Base-by-base conservation (phyloP, 768 basidiomycete species). In the Rhodotorula sphaerocarpa region DNA sequence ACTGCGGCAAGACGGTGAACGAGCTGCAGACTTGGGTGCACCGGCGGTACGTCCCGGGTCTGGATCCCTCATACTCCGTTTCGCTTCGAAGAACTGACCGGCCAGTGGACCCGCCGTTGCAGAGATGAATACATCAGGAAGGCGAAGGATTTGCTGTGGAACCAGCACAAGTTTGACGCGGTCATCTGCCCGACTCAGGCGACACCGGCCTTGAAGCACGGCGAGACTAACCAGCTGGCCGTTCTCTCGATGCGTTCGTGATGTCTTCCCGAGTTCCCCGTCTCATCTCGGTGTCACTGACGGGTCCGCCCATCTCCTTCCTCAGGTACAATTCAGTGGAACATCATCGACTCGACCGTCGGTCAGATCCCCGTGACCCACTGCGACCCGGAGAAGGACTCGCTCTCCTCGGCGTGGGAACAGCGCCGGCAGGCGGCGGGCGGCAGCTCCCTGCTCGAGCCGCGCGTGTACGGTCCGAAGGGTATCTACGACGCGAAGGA, bases 101-200 rank as follows among this genome's bases (percentile, higher is more conserved):
- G n/a, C n/a, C n/a, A n/a, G n/a, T n/a, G n/a, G n/a, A n/a, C n/a
- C n/a, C n/a, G n/a, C n/a, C n/a, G n/a, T n/a, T n/a, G n/a, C n/a
- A n/a, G n/a, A n/a, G 39, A 46, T 25, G 9, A 9, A 18, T 6
- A 51, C 36, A n/a, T n/a, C n/a, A n/a, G n/a, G n/a, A n/a, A n/a
- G n/a, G n/a, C n/a, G n/a, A n/a, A n/a, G n/a, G n/a, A n/a, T n/a
- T n/a, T n/a, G 87, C 80, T 87, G 5, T 90, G 87, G 87, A 78
- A 82, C n/a, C 78, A 83, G 59, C 70, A 85, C 65, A 71, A 70
- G 1, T 80, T 90, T 27, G 89, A 90, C 69, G 83, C 82, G 2
- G 82, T 90, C 53, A 82, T 90, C 31, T 83, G 83, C 7, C 86
- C 88, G 6, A 82, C 84, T 0, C 84, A 85, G 65, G 82, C 88